These are phyloP conservation scores for Gypsophila paniculata DNA, from an alignment of 179 eudicot genomes.

Conservation along the genomic window DNA sequence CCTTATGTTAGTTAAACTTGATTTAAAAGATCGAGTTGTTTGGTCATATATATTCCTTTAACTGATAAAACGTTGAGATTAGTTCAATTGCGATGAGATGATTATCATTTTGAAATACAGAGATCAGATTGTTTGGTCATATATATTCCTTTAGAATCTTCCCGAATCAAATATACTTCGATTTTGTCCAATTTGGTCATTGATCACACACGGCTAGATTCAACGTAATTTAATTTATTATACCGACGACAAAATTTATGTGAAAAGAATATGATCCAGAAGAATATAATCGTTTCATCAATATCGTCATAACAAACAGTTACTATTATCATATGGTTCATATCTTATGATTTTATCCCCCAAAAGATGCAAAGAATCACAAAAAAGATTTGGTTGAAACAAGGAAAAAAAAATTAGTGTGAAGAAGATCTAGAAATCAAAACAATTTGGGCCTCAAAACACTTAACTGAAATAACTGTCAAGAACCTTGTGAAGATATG, in stretches of 20 bases:
- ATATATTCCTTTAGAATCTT: too few relatives aligned
- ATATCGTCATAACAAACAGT: neutral
- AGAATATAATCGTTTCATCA: conserved; percentile 11
- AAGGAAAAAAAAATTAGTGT: neutral
- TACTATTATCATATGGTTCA: neutral
- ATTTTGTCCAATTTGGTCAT: too few relatives aligned
- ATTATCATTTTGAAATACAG: too few relatives aligned
- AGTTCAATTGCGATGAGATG: too few relatives aligned
- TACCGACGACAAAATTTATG: neutral
- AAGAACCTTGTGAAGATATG: conserved; percentile 10
- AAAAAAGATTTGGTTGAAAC: neutral
- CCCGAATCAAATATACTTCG: too few relatives aligned
- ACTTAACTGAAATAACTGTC: conserved; percentile 30
- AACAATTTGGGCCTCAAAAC: conserved; percentile 18
- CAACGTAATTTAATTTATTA: neutral
- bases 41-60: too few relatives aligned
- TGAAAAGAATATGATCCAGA: conserved; percentile 5
- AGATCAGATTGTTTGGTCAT: too few relatives aligned
- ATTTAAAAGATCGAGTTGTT: too few relatives aligned
- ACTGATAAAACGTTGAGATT: too few relatives aligned
- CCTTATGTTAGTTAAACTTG: too few relatives aligned
- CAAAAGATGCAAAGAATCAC: conserved; percentile 16
- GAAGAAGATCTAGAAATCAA: conserved; percentile 2
- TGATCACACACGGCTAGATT: neutral
- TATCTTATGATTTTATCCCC: neutral